A percentile compares a stretch with the other conserved stretches of the same genome.
phyloP scores from a whole-genome alignment of 495 filamentous ascomycete genomes.

The Penicillium tannophilum region DNA sequence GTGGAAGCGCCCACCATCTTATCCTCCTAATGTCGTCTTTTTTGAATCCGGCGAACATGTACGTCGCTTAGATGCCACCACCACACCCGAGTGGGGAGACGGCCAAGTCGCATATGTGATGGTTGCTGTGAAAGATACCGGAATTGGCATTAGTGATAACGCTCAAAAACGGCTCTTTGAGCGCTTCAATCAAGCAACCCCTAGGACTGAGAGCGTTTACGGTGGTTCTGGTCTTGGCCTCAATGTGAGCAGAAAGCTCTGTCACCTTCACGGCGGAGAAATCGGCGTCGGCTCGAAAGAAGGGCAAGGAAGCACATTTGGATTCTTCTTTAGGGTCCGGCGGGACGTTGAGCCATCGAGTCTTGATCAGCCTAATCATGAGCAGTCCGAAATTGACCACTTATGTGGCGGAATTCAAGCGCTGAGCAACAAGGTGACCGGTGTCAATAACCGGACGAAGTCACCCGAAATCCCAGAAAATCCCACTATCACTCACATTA shows the following conservation, averaged over 20 bases:
- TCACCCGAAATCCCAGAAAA: conserved; percentile 13
- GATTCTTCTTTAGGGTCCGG: conserved; percentile 74
- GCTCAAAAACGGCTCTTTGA: conserved; percentile 77
- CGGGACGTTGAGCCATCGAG: conserved; percentile 30
- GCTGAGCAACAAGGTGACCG: conserved; percentile 5
- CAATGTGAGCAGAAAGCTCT: conserved; percentile 77
- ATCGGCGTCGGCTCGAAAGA: conserved; percentile 75
- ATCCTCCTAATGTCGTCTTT: conserved; percentile 51
- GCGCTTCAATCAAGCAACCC: conserved; percentile 78
- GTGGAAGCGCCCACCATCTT: conserved; percentile 48
- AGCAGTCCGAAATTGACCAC: conserved; percentile 18
- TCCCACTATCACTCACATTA: conserved; percentile 13
- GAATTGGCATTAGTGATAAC: conserved; percentile 71
- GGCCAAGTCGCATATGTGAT: conserved; percentile 71
- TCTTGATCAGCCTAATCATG: conserved; percentile 18
- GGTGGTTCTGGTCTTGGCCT: conserved; percentile 82
- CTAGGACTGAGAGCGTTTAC: conserved; percentile 77
- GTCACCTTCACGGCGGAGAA: conserved; percentile 80
- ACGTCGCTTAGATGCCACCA: conserved; percentile 45
- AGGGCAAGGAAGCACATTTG: conserved; percentile 78
- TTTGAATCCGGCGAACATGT: conserved; percentile 48
- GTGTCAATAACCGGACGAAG: conserved; percentile 11
- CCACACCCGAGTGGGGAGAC: conserved; percentile 63
- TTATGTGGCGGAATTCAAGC: conserved; percentile 26
- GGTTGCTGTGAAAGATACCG: conserved; percentile 76